phyloP scores from a whole-genome alignment of 2,329 filamentous ascomycete species.

The Ophiostoma tasmaniense region DNA sequence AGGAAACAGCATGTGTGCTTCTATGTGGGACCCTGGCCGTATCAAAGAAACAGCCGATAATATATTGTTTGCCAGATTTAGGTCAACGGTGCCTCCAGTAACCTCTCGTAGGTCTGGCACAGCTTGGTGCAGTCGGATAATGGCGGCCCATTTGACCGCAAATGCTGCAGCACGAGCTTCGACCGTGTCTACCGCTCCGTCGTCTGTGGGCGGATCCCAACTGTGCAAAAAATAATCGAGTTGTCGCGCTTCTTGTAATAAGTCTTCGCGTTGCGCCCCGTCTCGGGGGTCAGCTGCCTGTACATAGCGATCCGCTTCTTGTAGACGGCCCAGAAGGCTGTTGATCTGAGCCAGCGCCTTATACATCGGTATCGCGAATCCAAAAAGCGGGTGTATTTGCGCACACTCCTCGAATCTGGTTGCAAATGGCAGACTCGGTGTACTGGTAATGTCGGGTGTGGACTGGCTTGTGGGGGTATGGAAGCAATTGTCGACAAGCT shows the following conservation, averaged over 20 bases:
- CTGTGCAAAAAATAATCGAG: neutral
- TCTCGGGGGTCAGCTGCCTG: neutral
- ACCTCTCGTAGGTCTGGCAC: neutral
- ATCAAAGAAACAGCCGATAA: neutral
- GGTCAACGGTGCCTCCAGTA: neutral
- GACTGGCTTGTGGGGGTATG: neutral
- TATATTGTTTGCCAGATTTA: neutral
- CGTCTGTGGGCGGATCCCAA: neutral
- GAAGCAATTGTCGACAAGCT: neutral
- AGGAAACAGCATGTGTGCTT: neutral
- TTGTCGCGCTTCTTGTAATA: neutral
- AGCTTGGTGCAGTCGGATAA: neutral
- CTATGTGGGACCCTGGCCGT: neutral
- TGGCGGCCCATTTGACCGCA: neutral
- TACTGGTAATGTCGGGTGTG: neutral
- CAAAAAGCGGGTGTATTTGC: neutral
- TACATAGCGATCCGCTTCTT: neutral
- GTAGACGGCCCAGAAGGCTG: neutral
- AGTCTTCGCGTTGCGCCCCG: neutral
- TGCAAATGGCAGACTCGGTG: neutral
- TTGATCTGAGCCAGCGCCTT: neutral
- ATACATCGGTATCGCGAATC: neutral
- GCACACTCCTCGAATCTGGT: neutral
- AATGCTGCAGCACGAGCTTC: neutral
- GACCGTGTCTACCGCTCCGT: neutral